These are phyloP conservation scores for Gilbertella persicaria DNA, from an alignment of 371 early-diverging fungal species.

Conservation along the genomic window DNA sequence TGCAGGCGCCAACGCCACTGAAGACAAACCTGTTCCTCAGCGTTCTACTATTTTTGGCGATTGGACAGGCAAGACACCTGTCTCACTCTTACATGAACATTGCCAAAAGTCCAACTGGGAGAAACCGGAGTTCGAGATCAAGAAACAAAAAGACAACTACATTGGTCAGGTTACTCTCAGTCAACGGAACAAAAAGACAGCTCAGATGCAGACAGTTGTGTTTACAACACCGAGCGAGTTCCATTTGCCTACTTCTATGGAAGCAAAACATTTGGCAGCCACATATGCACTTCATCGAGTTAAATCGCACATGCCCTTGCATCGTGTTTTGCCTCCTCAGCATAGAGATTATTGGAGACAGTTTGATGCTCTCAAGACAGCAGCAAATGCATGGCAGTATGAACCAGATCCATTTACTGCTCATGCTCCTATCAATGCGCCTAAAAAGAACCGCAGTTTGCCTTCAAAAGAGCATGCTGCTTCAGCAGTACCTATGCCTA, in stretches of 20 bases:
- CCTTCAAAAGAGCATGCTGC: conserved; percentile 38
- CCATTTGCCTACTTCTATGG: conserved; percentile 53
- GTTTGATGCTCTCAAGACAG: conserved; percentile 57
- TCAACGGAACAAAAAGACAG: conserved; percentile 73
- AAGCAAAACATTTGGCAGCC: conserved; percentile 81
- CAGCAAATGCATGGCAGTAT: conserved; percentile 60
- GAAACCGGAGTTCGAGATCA: conserved; percentile 67
- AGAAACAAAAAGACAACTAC: conserved; percentile 44
- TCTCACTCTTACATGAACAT: conserved; percentile 75
- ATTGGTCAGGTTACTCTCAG: conserved; percentile 61
- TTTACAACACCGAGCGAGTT: conserved; percentile 46
- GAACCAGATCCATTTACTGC: conserved; percentile 77
- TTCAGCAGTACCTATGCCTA: conserved; percentile 44
- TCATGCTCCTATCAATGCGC: conserved; percentile 36
- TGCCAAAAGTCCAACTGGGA: conserved; percentile 80
- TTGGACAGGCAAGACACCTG: conserved; percentile 89
- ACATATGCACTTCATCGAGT: conserved; percentile 85
- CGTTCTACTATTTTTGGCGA: conserved; percentile 62
- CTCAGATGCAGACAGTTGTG: conserved; percentile 56
- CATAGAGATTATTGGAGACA: conserved; percentile 75
- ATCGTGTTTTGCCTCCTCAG: conserved; percentile 75
- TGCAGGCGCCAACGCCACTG: conserved; percentile 19
- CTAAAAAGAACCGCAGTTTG: conserved; percentile 14
- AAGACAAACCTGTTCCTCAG: conserved; percentile 21
- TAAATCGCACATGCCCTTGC: conserved; percentile 69